Conservation (phyloP, 176 grass and related monocot species). For the Tuctoria greenei region DNA sequence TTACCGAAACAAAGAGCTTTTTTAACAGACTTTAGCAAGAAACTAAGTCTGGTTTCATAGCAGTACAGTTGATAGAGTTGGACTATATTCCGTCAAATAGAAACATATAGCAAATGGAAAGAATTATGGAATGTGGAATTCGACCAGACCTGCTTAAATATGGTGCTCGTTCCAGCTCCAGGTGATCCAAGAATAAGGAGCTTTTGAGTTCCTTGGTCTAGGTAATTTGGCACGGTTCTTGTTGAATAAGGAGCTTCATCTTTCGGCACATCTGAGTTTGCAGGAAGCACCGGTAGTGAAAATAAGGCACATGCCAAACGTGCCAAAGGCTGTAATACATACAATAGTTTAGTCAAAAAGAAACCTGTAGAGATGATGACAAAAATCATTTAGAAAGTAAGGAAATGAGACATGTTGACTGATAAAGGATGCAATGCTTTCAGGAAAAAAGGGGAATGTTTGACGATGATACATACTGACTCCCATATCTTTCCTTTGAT, state of each 20-base stretch:
- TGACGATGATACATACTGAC: slow-evolving; percentile 58
- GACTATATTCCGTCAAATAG: background rate
- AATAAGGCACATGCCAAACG: slow-evolving; percentile 70
- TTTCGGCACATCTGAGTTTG: slow-evolving; percentile 36
- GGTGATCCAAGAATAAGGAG: slow-evolving; percentile 85
- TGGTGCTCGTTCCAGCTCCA: slow-evolving; percentile 87
- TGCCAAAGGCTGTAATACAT: slow-evolving; percentile 55
- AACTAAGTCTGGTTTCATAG: background rate
- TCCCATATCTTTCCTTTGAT: slow-evolving; percentile 94
- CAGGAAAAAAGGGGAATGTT: slow-evolving; percentile 7
- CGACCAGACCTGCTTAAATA: slow-evolving; percentile 82
- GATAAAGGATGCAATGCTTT: background rate
- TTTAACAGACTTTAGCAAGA: background rate
- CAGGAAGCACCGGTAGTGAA: slow-evolving; percentile 79
- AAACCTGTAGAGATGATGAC: background rate
- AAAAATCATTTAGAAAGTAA: slow-evolving; percentile 21
- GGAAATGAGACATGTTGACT: background rate
- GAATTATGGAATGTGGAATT: slow-evolving; percentile 19
- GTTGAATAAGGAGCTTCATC: slow-evolving; percentile 65
- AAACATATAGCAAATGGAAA: slow-evolving; percentile 8
- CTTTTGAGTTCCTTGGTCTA: slow-evolving; percentile 81
- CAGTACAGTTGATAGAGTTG: background rate
- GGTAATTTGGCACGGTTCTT: slow-evolving; percentile 64
- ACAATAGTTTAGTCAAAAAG: background rate
- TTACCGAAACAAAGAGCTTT: background rate